Evolutionary conservation across 2,329 filamentous ascomycete genomes (phyloP).

Genomic region (Cladosporium cucumerinum): DNA sequence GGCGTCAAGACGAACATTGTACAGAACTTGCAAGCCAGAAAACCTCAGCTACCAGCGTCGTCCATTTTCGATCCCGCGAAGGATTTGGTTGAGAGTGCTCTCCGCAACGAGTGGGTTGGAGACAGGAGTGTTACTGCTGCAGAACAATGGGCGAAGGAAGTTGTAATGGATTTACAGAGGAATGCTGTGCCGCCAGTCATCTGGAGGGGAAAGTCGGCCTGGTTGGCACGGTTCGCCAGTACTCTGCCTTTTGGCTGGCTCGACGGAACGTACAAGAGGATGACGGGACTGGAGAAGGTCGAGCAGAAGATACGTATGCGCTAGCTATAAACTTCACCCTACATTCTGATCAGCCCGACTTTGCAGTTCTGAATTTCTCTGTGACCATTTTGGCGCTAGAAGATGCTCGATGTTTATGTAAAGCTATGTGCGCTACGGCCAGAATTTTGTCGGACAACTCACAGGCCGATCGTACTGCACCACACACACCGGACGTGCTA

Average conservation of each 20-base stretch:
- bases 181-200: not conserved
- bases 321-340: not conserved
- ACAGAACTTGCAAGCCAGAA: conserved; percentile 14
- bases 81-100: conserved; percentile 11
- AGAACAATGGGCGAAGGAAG: not conserved
- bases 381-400: no score
- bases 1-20: conserved; percentile 22
- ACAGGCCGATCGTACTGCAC: no score
- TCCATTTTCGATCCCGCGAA: conserved; percentile 26
- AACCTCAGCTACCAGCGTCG: conserved; percentile 22
- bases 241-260: not conserved
- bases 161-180: not conserved
- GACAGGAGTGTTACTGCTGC: not conserved
- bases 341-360: no score
- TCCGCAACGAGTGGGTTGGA: conserved; percentile 13
- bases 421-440: no score
- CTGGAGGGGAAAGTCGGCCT: not conserved
- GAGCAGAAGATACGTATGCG: not conserved
- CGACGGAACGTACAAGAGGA: not conserved
- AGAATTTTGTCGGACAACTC: no score
- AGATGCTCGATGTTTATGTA: no score
- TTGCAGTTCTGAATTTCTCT: no score
- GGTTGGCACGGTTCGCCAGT: not conserved
- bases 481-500: no score
- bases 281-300: not conserved